Evolutionary conservation across 129 eudicot genomes (phyloP).

Genomic region (Artemisia tridentata): DNA sequence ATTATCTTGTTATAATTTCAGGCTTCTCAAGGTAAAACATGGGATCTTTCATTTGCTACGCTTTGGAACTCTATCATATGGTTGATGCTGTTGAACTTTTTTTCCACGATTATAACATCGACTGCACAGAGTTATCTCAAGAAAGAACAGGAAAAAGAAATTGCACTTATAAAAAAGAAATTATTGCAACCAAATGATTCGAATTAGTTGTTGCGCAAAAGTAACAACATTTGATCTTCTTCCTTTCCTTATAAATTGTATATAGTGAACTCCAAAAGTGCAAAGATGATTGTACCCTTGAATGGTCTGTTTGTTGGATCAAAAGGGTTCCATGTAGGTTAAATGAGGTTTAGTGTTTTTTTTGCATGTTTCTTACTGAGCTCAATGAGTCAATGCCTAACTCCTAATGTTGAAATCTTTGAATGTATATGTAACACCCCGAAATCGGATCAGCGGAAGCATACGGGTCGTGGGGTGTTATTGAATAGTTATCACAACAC

Average conservation of each 20-base stretch:
- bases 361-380: too few relatives aligned
- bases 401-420: too few relatives aligned
- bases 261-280: not conserved
- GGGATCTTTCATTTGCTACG: slow-evolving; percentile 61
- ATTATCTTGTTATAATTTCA: slow-evolving; percentile 41
- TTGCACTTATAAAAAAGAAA: slow-evolving; percentile 36
- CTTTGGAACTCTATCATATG: slow-evolving; percentile 73
- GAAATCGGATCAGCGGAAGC: too few relatives aligned
- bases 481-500: too few relatives aligned
- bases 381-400: too few relatives aligned
- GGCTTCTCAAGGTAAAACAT: slow-evolving; percentile 50
- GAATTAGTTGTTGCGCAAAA: slow-evolving; percentile 10
- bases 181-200: slow-evolving; percentile 12
- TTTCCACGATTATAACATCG: slow-evolving; percentile 55
- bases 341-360: too few relatives aligned
- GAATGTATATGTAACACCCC: too few relatives aligned
- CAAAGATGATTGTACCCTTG: too few relatives aligned
- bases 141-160: slow-evolving; percentile 62
- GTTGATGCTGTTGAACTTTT: slow-evolving; percentile 72
- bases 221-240: not conserved
- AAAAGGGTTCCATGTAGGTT: too few relatives aligned
- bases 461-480: too few relatives aligned
- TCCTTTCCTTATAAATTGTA: not conserved
- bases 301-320: too few relatives aligned
- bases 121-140: slow-evolving; percentile 74